Evolutionary conservation across 495 filamentous ascomycete genomes (phyloP).

Genomic region (Penicillium parvum): DNA sequence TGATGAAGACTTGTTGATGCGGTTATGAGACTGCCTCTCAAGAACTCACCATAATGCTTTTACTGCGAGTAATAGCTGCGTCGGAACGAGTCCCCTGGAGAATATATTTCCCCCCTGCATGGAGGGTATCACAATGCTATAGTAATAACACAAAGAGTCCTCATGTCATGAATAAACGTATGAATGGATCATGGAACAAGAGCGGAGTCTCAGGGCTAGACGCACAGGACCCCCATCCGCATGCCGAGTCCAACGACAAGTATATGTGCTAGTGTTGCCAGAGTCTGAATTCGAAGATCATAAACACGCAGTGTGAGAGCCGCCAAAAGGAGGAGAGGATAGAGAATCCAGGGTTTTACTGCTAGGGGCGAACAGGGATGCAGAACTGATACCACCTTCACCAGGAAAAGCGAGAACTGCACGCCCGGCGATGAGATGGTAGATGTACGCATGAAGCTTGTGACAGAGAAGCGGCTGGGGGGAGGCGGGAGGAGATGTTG

Average conservation of each 20-base stretch:
- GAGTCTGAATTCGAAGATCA: conserved; percentile 23
- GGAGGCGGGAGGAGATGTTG: conserved; percentile 56
- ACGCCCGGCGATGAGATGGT: conserved; percentile 24
- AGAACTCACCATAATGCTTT: too few species aligned
- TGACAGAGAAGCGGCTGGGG: conserved; percentile 26
- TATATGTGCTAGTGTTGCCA: conserved; percentile 29
- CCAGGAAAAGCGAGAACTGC: conserved; percentile 46
- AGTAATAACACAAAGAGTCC: too few species aligned
- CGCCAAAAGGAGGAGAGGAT: conserved; percentile 57
- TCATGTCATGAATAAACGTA: neutral
- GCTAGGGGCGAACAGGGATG: conserved; percentile 60
- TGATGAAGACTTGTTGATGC: too few species aligned
- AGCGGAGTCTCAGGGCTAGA: conserved; percentile 20
- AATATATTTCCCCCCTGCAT: too few species aligned
- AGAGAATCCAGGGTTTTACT: conserved; percentile 53
- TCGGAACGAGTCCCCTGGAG: too few species aligned
- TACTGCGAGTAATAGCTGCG: too few species aligned
- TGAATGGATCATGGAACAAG: neutral
- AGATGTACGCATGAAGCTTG: conserved; percentile 25
- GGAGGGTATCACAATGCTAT: too few species aligned
- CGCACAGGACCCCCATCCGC: conserved; percentile 31
- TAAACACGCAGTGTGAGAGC: conserved; percentile 43
- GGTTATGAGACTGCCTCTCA: too few species aligned
- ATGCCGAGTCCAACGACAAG: conserved; percentile 28
- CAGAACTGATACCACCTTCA: conserved; percentile 52